Percentiles rank a stretch among this genome's conserved stretches.
phyloP scores from a whole-genome alignment of 257 asterid genomes.

The Jacaranda copaia region DNA sequence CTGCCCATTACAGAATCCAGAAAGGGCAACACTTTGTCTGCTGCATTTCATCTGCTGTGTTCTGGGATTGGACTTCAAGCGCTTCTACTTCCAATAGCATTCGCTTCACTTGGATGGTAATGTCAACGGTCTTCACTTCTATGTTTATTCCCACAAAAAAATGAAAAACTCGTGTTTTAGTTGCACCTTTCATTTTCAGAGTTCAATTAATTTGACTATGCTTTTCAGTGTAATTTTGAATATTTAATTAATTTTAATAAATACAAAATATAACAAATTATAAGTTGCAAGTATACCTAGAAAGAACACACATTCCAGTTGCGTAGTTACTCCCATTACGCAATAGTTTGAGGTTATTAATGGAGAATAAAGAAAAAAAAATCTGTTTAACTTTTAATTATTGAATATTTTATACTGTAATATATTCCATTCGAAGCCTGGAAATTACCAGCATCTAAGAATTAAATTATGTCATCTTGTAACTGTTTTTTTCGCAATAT shows the following conservation, averaged over 20 bases:
- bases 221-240: too few species aligned
- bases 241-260: too few species aligned
- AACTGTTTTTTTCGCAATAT: too few species aligned
- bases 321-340: too few species aligned
- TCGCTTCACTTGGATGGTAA: slow-evolving; percentile 78
- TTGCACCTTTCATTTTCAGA: too few species aligned
- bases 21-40: slow-evolving; percentile 54
- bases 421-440: neutral
- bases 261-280: too few species aligned
- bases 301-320: neutral
- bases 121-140: neutral
- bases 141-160: too few species aligned
- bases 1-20: slow-evolving; percentile 68
- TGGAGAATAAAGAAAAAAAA: neutral
- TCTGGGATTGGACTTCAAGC: slow-evolving; percentile 72
- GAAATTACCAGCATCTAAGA: neutral
- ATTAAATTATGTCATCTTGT: too few species aligned
- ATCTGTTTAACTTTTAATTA: neutral
- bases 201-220: too few species aligned
- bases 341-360: neutral
- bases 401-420: neutral
- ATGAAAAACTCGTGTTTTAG: too few species aligned
- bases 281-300: neutral
- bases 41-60: slow-evolving; percentile 49
- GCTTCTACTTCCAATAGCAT: slow-evolving; percentile 63